Percentiles rank a stretch among this genome's conserved stretches.
Conservation (phyloP, 306 rosid species). For the Cicer chorassanicum region DNA sequence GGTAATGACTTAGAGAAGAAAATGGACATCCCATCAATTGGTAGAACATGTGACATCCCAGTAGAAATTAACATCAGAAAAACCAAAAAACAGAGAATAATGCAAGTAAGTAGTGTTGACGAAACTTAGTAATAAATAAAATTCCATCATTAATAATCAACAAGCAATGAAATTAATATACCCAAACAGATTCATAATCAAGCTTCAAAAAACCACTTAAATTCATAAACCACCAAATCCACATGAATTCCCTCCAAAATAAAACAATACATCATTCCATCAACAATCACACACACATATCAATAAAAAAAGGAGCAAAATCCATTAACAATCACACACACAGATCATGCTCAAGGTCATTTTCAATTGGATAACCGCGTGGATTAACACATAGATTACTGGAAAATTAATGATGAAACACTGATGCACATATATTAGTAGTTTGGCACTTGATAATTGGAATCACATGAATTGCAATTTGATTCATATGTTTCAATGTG, state of each 20-base stretch:
- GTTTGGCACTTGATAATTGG: background rate
- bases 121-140: background rate
- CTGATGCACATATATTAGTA: background rate
- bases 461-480: background rate
- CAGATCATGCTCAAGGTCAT: too few relatives aligned
- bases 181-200: background rate
- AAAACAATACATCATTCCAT: constrained; percentile 13
- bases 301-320: constrained; percentile 32
- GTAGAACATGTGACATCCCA: background rate
- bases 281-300: constrained; percentile 43
- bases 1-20: background rate
- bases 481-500: background rate
- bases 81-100: constrained; percentile 31
- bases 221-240: constrained; percentile 26
- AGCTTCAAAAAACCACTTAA: background rate
- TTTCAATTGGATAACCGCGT: too few relatives aligned
- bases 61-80: constrained; percentile 12
- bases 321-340: too few relatives aligned
- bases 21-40: background rate
- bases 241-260: constrained; percentile 1
- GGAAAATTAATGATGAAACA: background rate
- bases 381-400: background rate
- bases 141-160: constrained; percentile 16
- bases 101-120: constrained; percentile 14
- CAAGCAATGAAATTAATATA: constrained; percentile 6